phyloP scores from a whole-genome alignment of 2,329 filamentous ascomycete genomes.

The Neofusicoccum parvum region DNA sequence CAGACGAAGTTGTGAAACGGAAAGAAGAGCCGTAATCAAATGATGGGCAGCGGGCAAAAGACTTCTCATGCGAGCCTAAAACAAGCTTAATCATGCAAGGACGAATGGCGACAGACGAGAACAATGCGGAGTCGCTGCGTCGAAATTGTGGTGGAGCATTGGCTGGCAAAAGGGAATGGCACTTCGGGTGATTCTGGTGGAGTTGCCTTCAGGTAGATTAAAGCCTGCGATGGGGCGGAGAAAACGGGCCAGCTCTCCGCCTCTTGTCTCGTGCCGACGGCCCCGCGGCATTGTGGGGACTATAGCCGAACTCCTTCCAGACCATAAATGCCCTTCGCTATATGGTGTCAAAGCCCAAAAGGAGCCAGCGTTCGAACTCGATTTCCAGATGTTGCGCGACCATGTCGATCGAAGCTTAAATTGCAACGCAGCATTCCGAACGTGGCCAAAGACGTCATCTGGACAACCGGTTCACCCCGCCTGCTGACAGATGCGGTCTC shows the following conservation, averaged over 20 bases:
- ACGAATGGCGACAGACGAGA: background rate
- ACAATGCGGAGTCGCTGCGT: background rate
- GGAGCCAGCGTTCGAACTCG: background rate
- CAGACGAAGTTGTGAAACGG: slow-evolving; percentile 3
- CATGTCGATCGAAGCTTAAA: background rate
- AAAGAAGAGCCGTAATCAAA: slow-evolving; percentile 16
- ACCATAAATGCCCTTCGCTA: background rate
- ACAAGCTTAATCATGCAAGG: slow-evolving; percentile 8
- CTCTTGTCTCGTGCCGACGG: slow-evolving; percentile 10
- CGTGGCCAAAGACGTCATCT: background rate
- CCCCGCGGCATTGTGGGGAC: background rate
- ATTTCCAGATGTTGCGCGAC: background rate
- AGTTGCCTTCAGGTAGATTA: slow-evolving; percentile 13
- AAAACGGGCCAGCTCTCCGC: slow-evolving; percentile 15
- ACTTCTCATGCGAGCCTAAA: background rate
- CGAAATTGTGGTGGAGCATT: background rate
- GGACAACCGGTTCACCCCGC: background rate
- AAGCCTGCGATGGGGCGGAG: slow-evolving; percentile 4
- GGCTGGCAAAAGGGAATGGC: background rate
- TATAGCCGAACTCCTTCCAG: background rate
- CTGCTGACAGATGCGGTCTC: background rate
- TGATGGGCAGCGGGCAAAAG: background rate
- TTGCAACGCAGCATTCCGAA: background rate
- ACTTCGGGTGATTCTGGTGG: background rate
- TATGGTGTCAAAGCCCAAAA: background rate